Percentiles rank a stretch among this genome's conserved stretches.
Conservation (phyloP, 2,329 filamentous ascomycete species). For the Diaporthe capsici region DNA sequence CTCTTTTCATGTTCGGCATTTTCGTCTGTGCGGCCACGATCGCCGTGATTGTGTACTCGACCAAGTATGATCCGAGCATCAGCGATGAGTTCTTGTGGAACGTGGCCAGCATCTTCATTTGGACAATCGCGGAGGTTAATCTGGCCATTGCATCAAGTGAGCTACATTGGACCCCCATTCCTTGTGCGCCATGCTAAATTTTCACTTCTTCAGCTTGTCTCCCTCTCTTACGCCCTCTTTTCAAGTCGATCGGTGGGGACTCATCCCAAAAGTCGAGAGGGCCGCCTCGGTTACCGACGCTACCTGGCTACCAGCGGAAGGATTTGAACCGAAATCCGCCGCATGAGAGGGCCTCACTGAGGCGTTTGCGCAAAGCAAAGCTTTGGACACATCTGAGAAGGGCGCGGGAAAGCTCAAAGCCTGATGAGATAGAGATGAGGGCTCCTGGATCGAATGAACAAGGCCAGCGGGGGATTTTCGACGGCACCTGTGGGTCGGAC, state of each 20-base stretch:
- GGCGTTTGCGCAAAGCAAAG: background rate
- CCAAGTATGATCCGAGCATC: background rate
- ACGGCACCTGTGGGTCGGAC: background rate
- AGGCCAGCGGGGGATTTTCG: background rate
- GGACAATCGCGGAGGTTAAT: constrained; percentile 11
- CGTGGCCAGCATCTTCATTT: constrained; percentile 13
- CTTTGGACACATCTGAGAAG: background rate
- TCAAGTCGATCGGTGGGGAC: background rate
- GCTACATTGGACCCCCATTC: background rate
- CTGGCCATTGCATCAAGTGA: constrained; percentile 24
- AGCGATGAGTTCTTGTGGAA: background rate
- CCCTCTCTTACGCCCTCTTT: constrained; percentile 19
- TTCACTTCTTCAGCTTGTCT: background rate
- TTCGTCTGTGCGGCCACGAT: constrained; percentile 19
- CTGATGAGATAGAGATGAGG: background rate
- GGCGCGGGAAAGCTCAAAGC: background rate
- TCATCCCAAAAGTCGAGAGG: constrained; percentile 7
- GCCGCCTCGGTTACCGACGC: constrained; percentile 3
- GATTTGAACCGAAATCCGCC: background rate
- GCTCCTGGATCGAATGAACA: background rate
- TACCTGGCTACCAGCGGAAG: background rate
- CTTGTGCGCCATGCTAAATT: background rate
- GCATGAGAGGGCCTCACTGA: background rate
- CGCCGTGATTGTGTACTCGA: constrained; percentile 8
- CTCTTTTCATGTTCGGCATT: background rate